These are phyloP conservation scores for Abortiporus biennis DNA, from an alignment of 1,284 basidiomycete genomes.

Conservation along the genomic window DNA sequence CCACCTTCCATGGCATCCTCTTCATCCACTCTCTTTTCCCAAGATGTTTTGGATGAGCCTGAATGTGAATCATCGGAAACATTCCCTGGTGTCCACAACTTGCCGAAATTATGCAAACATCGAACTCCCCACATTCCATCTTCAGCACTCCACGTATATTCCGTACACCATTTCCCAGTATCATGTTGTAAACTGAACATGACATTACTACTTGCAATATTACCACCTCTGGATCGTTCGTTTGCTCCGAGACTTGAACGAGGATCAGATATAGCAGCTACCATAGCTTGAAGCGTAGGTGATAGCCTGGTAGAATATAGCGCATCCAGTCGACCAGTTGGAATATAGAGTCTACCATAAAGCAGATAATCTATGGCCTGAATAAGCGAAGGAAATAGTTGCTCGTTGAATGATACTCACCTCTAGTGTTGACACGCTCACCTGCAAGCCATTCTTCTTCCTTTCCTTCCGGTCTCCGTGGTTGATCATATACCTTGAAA, in stretches of 20 bases:
- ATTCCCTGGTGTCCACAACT: slow-evolving; percentile 30
- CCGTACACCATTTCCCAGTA: slow-evolving; percentile 87
- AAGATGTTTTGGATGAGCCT: slow-evolving; percentile 13
- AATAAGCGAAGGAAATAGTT: neutral
- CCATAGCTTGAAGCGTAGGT: slow-evolving; percentile 62
- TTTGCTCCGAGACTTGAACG: slow-evolving; percentile 41
- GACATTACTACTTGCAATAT: slow-evolving; percentile 56
- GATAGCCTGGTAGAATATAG: slow-evolving; percentile 80
- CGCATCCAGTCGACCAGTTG: slow-evolving; percentile 83
- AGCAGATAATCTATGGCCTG: slow-evolving; percentile 71
- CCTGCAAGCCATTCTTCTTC: slow-evolving; percentile 80
- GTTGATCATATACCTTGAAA: slow-evolving; percentile 77
- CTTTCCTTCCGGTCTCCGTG: slow-evolving; percentile 66
- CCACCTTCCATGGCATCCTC: slow-evolving; percentile 89
- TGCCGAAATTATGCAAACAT: slow-evolving; percentile 91
- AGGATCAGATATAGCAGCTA: slow-evolving; percentile 74
- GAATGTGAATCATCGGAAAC: slow-evolving; percentile 26
- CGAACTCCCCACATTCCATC: slow-evolving; percentile 91
- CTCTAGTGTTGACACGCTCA: slow-evolving; percentile 68
- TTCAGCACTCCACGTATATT: slow-evolving; percentile 93
- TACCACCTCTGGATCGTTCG: slow-evolving; percentile 33
- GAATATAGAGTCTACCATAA: slow-evolving; percentile 90
- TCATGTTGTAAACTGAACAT: slow-evolving; percentile 91
- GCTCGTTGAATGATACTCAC: slow-evolving; percentile 50
- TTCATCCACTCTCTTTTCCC: slow-evolving; percentile 66